phyloP scores from a whole-genome alignment of 257 asterid species.

The Solanum lignicaule region DNA sequence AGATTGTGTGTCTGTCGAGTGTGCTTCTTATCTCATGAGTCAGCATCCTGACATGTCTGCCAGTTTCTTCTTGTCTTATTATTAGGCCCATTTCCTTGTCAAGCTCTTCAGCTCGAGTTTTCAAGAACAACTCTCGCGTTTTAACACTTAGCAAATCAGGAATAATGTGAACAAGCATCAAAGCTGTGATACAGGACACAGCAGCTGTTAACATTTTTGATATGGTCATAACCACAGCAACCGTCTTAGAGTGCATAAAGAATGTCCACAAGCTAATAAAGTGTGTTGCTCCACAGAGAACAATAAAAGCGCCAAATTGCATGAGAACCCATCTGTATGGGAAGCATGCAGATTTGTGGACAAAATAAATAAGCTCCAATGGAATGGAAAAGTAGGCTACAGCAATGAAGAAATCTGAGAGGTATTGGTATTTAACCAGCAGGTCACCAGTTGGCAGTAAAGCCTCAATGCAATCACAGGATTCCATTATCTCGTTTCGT shows the following conservation, averaged over 20 bases:
- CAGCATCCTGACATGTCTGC: slow-evolving; percentile 74
- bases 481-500: slow-evolving; percentile 21
- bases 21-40: slow-evolving; percentile 79
- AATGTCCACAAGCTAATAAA: slow-evolving; percentile 60
- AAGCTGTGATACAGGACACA: slow-evolving; percentile 60
- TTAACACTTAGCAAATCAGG: slow-evolving; percentile 64
- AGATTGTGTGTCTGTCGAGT: slow-evolving; percentile 61
- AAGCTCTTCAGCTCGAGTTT: slow-evolving; percentile 55
- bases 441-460: slow-evolving; percentile 61
- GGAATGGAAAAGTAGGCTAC: slow-evolving; percentile 71
- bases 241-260: slow-evolving; percentile 51
- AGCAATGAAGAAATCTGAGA: slow-evolving; percentile 60
- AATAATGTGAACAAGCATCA: slow-evolving; percentile 65
- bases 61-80: slow-evolving; percentile 62
- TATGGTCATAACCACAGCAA: slow-evolving; percentile 50
- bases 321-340: slow-evolving; percentile 74
- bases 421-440: slow-evolving; percentile 54
- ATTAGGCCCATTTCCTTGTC: slow-evolving; percentile 70
- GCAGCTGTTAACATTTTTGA: slow-evolving; percentile 59
- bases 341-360: slow-evolving; percentile 52
- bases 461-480: slow-evolving; percentile 58
- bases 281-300: slow-evolving; percentile 76
- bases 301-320: slow-evolving; percentile 66
- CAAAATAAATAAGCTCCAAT: slow-evolving; percentile 61
- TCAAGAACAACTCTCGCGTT: slow-evolving; percentile 44